A percentile compares a stretch with the other conserved stretches of the same genome.
These are phyloP conservation scores for Isoetes engelmannii DNA, from an alignment of 83 land plant genomes.

Conservation along the genomic window DNA sequence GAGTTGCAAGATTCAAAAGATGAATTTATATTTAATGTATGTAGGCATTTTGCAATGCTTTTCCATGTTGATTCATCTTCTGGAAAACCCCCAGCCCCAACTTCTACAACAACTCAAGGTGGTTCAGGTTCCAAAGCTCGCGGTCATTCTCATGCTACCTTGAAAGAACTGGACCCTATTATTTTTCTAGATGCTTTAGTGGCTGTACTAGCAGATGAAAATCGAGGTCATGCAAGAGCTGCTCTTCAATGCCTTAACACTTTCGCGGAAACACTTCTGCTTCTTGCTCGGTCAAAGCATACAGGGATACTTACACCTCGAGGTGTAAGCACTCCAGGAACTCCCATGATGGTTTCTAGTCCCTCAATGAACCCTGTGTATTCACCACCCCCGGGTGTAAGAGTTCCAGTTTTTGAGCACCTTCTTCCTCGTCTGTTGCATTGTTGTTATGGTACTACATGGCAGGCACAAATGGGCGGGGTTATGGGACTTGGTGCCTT, in stretches of 20 bases:
- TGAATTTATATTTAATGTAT: conserved; percentile 75
- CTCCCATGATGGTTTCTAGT: conserved; percentile 95
- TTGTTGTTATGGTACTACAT: conserved; percentile 93
- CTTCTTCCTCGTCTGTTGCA: conserved; percentile 93
- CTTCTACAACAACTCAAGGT: conserved; percentile 32
- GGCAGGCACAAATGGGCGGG: conserved; percentile 99
- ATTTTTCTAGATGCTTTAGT: conserved; percentile 95
- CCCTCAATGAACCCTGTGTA: conserved; percentile 95
- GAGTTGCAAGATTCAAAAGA: conserved; percentile 79
- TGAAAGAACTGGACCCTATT: conserved; percentile 93
- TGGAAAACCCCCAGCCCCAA: conserved; percentile 23
- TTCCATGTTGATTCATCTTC: conserved; percentile 73
- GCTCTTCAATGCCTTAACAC: conserved; percentile 76
- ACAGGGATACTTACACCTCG: conserved; percentile 51
- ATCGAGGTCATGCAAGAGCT: conserved; percentile 87
- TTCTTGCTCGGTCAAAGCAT: conserved; percentile 84
- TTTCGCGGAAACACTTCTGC: conserved; percentile 79
- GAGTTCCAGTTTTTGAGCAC: conserved; percentile 93
- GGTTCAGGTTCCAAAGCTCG: conserved; percentile 28
- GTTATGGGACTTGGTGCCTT: conserved; percentile 98
- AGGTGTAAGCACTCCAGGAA: conserved; percentile 69
- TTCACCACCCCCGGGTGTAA: conserved; percentile 90
- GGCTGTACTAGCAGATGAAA: conserved; percentile 82
- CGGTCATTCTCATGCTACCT: conserved; percentile 30
- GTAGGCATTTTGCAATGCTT: conserved; percentile 96